A percentile compares a stretch with the other conserved stretches of the same genome.
phyloP scores from a whole-genome alignment of 805 yeast genomes.

The Kuraishia floccosa region DNA sequence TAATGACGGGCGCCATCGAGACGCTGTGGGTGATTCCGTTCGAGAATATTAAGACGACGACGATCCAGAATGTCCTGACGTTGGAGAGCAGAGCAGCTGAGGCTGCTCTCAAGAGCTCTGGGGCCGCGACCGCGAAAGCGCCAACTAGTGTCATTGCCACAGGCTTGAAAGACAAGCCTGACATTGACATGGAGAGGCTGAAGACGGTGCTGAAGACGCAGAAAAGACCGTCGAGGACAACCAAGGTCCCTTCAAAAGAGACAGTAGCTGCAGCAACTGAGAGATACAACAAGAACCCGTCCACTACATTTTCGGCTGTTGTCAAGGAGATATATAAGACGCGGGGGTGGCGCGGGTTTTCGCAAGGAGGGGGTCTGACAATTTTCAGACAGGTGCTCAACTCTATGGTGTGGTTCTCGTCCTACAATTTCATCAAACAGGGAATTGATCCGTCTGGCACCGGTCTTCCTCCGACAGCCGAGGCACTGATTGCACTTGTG shows the following conservation, averaged over 20 bases:
- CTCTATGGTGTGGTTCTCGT: constrained; percentile 74
- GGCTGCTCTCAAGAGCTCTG: constrained; percentile 6
- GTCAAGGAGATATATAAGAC: constrained; percentile 56
- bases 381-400: constrained; percentile 67
- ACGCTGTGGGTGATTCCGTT: constrained; percentile 82
- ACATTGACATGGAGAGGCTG: background rate
- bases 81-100: constrained; percentile 8
- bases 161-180: background rate
- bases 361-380: constrained; percentile 80
- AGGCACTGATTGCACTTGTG: constrained; percentile 38
- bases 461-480: constrained; percentile 20
- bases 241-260: constrained; percentile 11
- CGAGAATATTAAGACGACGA: constrained; percentile 70
- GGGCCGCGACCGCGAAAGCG: background rate
- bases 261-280: constrained; percentile 10
- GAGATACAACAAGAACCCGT: constrained; percentile 39
- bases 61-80: constrained; percentile 58
- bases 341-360: constrained; percentile 68
- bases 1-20: constrained; percentile 75
- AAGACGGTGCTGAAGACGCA: background rate
- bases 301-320: constrained; percentile 39
- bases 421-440: constrained; percentile 72
- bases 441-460: constrained; percentile 41
- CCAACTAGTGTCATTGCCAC: constrained; percentile 2
- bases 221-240: constrained; percentile 6